Conservation (phyloP, 441 rosid genomes). For the Gossypium lobatum region DNA sequence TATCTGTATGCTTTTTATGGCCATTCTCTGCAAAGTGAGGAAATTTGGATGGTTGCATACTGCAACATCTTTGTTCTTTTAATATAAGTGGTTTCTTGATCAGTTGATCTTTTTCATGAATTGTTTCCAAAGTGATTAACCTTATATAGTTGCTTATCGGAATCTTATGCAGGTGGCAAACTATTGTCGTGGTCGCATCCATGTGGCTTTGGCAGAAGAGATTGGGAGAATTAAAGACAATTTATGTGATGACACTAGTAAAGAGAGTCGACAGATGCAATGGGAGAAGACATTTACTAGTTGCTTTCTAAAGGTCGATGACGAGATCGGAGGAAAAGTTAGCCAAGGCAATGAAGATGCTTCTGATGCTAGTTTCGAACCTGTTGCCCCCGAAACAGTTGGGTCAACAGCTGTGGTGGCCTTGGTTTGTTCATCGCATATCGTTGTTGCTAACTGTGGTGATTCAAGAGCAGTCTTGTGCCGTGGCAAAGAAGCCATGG, state of each 20-base stretch:
- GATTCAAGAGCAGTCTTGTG: constrained; percentile 79
- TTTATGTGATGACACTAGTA: constrained; percentile 26
- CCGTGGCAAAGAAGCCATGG: constrained; percentile 70
- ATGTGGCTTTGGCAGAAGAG: constrained; percentile 66
- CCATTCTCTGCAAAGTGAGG: neutral
- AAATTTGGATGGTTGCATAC: constrained; percentile 1
- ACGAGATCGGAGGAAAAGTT: constrained; percentile 60
- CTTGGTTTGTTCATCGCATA: constrained; percentile 73
- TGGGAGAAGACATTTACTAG: constrained; percentile 69
- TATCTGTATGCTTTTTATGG: neutral
- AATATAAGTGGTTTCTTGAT: neutral
- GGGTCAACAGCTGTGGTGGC: constrained; percentile 90
- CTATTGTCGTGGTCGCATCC: constrained; percentile 65
- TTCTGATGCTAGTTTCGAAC: constrained; percentile 32
- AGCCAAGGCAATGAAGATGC: constrained; percentile 23
- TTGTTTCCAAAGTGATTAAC: constrained; percentile 22
- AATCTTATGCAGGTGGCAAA: constrained; percentile 67
- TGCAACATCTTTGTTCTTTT: neutral
- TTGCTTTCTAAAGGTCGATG: constrained; percentile 72
- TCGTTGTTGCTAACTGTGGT: constrained; percentile 76
- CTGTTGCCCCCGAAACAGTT: constrained; percentile 72
- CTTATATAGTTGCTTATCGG: constrained; percentile 26
- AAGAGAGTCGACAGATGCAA: constrained; percentile 42
- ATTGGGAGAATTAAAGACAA: constrained; percentile 41
- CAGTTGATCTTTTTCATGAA: constrained; percentile 1